Conservation (phyloP, 1,284 basidiomycete species). For the Megacollybia platyphylla region DNA sequence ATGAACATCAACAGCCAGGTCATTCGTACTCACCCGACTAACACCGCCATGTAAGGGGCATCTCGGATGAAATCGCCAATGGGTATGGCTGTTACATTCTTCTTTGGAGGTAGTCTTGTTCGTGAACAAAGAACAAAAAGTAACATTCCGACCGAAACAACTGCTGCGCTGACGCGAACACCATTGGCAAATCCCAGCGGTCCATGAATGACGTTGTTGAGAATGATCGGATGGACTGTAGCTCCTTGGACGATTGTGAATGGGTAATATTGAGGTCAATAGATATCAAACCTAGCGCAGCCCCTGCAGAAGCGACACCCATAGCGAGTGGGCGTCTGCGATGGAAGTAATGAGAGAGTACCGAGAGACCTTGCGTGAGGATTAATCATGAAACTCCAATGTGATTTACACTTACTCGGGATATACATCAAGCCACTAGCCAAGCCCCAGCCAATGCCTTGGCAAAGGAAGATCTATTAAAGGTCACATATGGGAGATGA, state of each 20-base stretch:
- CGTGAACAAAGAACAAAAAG: constrained; percentile 23
- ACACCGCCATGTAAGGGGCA: constrained; percentile 20
- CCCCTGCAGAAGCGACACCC: constrained; percentile 19
- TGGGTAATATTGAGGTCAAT: not conserved
- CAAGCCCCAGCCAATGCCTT: constrained; percentile 30
- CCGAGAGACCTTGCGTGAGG: constrained; percentile 15
- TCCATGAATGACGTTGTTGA: constrained; percentile 30
- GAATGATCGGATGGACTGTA: constrained; percentile 36
- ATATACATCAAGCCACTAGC: constrained; percentile 29
- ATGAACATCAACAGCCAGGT: not conserved
- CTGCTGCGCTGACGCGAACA: constrained; percentile 25
- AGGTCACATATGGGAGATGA: not conserved
- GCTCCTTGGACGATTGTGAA: constrained; percentile 28
- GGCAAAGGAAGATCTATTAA: constrained; percentile 20
- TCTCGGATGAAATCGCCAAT: constrained; percentile 15
- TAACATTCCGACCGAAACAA: constrained; percentile 20
- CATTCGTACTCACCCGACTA: constrained; percentile 17
- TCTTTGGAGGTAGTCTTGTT: constrained; percentile 13
- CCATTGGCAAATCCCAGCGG: constrained; percentile 28
- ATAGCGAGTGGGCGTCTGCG: constrained; percentile 26
- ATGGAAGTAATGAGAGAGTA: constrained; percentile 12
- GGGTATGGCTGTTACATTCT: constrained; percentile 11
- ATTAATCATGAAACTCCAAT: not conserved
- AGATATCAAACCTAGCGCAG: constrained; percentile 19
- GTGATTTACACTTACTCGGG: constrained; percentile 11